These are phyloP conservation scores for Tricholoma sp. DNA, from an alignment of 768 basidiomycete genomes.

Conservation along the genomic window DNA sequence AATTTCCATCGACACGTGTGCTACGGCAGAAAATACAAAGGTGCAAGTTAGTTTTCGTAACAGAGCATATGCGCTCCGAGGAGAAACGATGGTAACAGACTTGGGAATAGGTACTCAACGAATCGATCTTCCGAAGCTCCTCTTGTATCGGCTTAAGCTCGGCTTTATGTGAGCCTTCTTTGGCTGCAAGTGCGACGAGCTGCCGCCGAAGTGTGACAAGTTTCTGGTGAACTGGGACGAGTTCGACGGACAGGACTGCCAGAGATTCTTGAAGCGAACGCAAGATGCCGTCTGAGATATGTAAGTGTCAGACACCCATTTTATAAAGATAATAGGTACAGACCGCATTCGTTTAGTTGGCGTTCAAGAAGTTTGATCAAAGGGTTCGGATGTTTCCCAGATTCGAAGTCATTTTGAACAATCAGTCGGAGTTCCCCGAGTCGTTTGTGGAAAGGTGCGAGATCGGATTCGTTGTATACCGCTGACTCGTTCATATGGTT, in stretches of 20 bases:
- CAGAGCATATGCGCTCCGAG: slow-evolving; percentile 14
- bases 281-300: slow-evolving; percentile 58
- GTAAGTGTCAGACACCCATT: slow-evolving; percentile 23
- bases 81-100: slow-evolving; percentile 25
- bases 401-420: slow-evolving; percentile 75
- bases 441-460: slow-evolving; percentile 81
- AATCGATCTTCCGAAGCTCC: slow-evolving; percentile 93
- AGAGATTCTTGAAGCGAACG: slow-evolving; percentile 77
- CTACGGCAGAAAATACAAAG: slow-evolving; percentile 30
- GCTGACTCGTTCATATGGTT: slow-evolving; percentile 95
- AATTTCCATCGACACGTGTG: slow-evolving; percentile 94
- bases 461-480: slow-evolving; percentile 88
- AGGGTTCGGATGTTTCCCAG: slow-evolving; percentile 78
- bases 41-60: slow-evolving; percentile 8
- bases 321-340: slow-evolving; percentile 25
- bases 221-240: slow-evolving; percentile 86
- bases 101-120: slow-evolving; percentile 62
- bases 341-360: slow-evolving; percentile 90
- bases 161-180: slow-evolving; percentile 77
- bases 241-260: slow-evolving; percentile 82
- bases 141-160: slow-evolving; percentile 89
- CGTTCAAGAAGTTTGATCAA: slow-evolving; percentile 87
- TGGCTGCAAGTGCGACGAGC: slow-evolving; percentile 82
- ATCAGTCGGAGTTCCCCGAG: slow-evolving; percentile 80
- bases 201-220: slow-evolving; percentile 85